phyloP scores from a whole-genome alignment of 1,284 basidiomycete species.

The Cystobasidium slooffiae region DNA sequence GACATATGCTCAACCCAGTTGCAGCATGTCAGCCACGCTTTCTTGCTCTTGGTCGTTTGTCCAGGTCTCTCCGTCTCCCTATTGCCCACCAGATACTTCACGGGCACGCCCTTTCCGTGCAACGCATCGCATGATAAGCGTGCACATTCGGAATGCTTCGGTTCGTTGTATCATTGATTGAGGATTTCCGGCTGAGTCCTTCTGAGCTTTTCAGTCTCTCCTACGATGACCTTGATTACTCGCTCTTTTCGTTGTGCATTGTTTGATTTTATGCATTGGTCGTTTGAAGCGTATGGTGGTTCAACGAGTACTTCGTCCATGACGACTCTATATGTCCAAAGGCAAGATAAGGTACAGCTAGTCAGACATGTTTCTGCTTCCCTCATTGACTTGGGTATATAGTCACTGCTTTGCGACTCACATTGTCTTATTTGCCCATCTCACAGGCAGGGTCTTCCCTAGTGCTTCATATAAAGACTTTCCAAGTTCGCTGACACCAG shows the following conservation, averaged over 20 bases:
- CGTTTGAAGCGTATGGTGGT: constrained; percentile 29
- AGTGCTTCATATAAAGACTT: constrained; percentile 31
- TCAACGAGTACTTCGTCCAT: constrained; percentile 40
- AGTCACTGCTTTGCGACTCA: constrained; percentile 1
- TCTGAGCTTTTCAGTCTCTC: constrained; percentile 27
- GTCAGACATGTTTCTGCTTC: background rate
- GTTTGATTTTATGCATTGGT: constrained; percentile 27
- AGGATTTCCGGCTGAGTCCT: constrained; percentile 10
- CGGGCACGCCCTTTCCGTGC: no score
- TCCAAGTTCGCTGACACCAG: constrained; percentile 23
- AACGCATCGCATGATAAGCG: no score
- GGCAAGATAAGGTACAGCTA: background rate
- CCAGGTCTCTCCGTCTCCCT: no score
- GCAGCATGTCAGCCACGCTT: no score
- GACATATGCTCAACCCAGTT: no score
- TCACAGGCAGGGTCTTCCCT: constrained; percentile 36
- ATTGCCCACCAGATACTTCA: no score
- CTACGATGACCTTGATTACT: constrained; percentile 37
- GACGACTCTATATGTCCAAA: constrained; percentile 22
- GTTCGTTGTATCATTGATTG: background rate
- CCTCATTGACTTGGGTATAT: background rate
- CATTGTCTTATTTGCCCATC: constrained; percentile 36
- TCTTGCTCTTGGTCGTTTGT: no score
- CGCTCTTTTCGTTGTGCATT: constrained; percentile 26
- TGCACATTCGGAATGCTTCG: no score